Evolutionary conservation across 805 yeast species (phyloP).

Genomic region (Danielia oregonensis): DNA sequence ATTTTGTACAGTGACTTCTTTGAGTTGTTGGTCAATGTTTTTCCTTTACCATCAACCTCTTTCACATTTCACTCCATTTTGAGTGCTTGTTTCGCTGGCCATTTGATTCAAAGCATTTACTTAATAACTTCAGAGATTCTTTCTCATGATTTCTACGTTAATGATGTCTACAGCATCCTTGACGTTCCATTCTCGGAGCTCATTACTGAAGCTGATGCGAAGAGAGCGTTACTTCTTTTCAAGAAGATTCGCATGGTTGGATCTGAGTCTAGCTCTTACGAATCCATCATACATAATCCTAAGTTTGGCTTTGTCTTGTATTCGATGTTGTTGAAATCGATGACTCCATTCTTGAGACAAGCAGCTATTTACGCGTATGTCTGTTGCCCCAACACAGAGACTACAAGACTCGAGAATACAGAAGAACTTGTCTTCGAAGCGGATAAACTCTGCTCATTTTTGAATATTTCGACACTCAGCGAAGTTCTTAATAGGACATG

Average conservation of each 20-base stretch:
- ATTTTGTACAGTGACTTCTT: constrained; percentile 48
- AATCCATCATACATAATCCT: constrained; percentile 14
- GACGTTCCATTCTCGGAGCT: constrained; percentile 36
- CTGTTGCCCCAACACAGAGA: constrained; percentile 45
- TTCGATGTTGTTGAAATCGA: constrained; percentile 51
- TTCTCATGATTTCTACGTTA: constrained; percentile 22
- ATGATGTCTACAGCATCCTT: constrained; percentile 22
- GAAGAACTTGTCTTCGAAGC: constrained; percentile 42
- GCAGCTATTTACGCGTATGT: constrained; percentile 54
- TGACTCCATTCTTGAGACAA: constrained; percentile 64
- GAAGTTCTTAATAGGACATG: constrained; percentile 14
- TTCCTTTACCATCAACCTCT: constrained; percentile 46
- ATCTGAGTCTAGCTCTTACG: constrained; percentile 6
- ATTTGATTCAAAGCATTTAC: constrained; percentile 44
- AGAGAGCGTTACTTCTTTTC: constrained; percentile 20
- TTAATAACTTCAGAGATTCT: constrained; percentile 25
- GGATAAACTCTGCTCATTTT: constrained; percentile 46
- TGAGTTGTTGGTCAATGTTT: constrained; percentile 45
- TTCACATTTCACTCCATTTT: constrained; percentile 45
- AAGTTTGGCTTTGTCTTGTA: constrained; percentile 41
- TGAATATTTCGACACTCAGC: constrained; percentile 43
- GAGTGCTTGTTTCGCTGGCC: constrained; percentile 47
- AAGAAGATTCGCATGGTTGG: constrained; percentile 15
- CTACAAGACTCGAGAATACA: constrained; percentile 21
- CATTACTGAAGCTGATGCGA: constrained; percentile 19